Evolutionary conservation across 306 rosid species (phyloP).

Genomic region (Betula pendula): DNA sequence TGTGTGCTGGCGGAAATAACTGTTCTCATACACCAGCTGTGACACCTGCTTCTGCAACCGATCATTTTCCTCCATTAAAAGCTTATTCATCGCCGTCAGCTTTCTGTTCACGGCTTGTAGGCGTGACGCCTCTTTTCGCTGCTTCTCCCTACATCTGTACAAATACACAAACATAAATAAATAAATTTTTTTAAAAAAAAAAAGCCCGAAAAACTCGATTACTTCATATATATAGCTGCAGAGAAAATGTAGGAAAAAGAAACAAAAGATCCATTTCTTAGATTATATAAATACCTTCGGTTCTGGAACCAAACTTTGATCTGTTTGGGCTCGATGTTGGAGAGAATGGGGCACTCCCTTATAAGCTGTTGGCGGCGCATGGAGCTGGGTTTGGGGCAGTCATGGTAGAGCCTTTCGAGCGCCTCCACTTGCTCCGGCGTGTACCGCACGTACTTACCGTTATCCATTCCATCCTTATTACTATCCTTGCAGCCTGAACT

Average conservation of each 20-base stretch:
- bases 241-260: neutral
- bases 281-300: too few relatives aligned
- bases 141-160: conserved; percentile 95
- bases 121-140: conserved; percentile 92
- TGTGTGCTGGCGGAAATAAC: conserved; percentile 91
- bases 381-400: conserved; percentile 96
- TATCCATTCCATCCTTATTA: conserved; percentile 67
- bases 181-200: too few relatives aligned
- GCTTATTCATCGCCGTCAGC: conserved; percentile 93
- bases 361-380: conserved; percentile 95
- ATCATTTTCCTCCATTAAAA: conserved; percentile 97
- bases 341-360: conserved; percentile 94
- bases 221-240: too few relatives aligned
- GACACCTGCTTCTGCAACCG: conserved; percentile 97
- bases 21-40: conserved; percentile 87
- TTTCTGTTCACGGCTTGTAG: conserved; percentile 90
- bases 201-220: too few relatives aligned
- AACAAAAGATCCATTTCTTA: neutral
- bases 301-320: conserved; percentile 99
- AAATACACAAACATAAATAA: neutral
- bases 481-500: conserved; percentile 70
- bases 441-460: conserved; percentile 96
- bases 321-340: conserved; percentile 94
- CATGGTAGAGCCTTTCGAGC: conserved; percentile 88
- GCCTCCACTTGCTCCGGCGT: conserved; percentile 99